Evolutionary conservation across 2,329 filamentous ascomycete genomes (phyloP).

Genomic region (Diaporthe ilicicola): DNA sequence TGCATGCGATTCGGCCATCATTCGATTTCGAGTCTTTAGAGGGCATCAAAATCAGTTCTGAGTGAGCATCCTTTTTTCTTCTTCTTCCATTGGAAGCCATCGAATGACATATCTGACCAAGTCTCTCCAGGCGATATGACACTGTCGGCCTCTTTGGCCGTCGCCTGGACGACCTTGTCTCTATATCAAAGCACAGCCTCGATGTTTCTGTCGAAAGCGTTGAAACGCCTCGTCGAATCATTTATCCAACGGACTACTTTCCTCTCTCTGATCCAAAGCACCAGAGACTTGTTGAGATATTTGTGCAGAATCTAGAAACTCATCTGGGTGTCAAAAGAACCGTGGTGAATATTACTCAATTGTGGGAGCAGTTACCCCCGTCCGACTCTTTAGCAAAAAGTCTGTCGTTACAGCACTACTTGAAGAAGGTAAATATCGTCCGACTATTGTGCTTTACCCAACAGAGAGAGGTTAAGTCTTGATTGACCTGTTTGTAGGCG

Average conservation of each 20-base stretch:
- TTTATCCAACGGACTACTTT: conserved; percentile 29
- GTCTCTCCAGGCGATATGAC: conserved; percentile 26
- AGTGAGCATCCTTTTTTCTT: not conserved
- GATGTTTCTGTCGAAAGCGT: not conserved
- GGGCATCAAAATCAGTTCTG: conserved; percentile 18
- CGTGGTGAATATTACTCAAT: conserved; percentile 10
- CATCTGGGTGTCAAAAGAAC: not conserved
- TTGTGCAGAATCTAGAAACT: conserved; percentile 25
- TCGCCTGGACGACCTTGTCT: conserved; percentile 15
- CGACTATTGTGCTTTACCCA: not conserved
- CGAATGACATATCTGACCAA: not conserved
- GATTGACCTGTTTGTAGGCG: conserved; percentile 9
- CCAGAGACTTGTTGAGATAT: conserved; percentile 20
- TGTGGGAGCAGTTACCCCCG: conserved; percentile 24
- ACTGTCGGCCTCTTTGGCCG: conserved; percentile 27
- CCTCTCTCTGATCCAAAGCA: conserved; percentile 15
- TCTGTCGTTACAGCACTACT: conserved; percentile 17
- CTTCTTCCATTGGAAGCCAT: too few relatives aligned
- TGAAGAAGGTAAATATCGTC: conserved; percentile 18
- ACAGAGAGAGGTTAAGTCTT: too few relatives aligned
- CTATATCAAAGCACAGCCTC: conserved; percentile 25
- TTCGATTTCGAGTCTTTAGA: conserved; percentile 25
- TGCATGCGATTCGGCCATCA: conserved; percentile 27
- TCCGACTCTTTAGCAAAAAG: not conserved
- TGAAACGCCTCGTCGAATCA: not conserved